A percentile compares a stretch with the other conserved stretches of the same genome.
phyloP scores from a whole-genome alignment of 2,329 filamentous ascomycete species.

The Plectosphaerella plurivora region DNA sequence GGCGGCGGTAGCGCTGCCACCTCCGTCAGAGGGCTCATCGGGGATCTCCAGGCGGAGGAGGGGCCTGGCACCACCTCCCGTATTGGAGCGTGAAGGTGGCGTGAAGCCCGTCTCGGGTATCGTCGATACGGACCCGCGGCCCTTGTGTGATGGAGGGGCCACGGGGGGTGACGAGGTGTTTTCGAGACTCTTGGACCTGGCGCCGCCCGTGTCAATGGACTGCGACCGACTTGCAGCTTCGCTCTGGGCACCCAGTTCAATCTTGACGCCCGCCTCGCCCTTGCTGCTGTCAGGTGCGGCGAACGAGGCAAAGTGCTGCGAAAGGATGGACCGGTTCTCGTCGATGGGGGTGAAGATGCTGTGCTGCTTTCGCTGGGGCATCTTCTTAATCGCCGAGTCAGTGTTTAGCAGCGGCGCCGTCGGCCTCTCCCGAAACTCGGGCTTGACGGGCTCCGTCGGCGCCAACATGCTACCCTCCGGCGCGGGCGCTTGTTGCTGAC shows the following conservation, averaged over 20 bases:
- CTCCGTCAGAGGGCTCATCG: slow-evolving; percentile 76
- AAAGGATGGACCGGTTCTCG: slow-evolving; percentile 81
- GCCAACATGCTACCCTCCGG: slow-evolving; percentile 46
- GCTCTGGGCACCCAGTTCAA: slow-evolving; percentile 8
- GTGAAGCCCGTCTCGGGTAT: slow-evolving; percentile 61
- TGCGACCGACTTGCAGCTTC: slow-evolving; percentile 46
- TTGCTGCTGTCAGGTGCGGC: slow-evolving; percentile 46
- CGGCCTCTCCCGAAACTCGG: slow-evolving; percentile 42
- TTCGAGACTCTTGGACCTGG: slow-evolving; percentile 34
- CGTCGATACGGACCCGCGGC: slow-evolving; percentile 48
- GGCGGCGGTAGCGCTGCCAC: slow-evolving; percentile 62
- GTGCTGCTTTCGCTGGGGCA: slow-evolving; percentile 74
- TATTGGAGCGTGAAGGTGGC: slow-evolving; percentile 75
- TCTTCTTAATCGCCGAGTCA: slow-evolving; percentile 50
- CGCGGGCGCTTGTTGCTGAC: slow-evolving; percentile 21
- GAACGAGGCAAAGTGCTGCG: slow-evolving; percentile 73
- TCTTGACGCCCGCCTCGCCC: slow-evolving; percentile 26
- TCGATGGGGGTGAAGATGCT: slow-evolving; percentile 98
- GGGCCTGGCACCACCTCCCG: slow-evolving; percentile 67
- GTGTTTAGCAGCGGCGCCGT: slow-evolving; percentile 46
- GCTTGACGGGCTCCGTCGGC: slow-evolving; percentile 42
- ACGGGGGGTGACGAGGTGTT: slow-evolving; percentile 52
- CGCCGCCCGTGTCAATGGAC: slow-evolving; percentile 58
- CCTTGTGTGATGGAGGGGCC: slow-evolving; percentile 34
- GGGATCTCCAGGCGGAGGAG: slow-evolving; percentile 92